A percentile compares a stretch with the other conserved stretches of the same genome.
Conservation (phyloP, 768 basidiomycete species). For the Naganishia antarctica region DNA sequence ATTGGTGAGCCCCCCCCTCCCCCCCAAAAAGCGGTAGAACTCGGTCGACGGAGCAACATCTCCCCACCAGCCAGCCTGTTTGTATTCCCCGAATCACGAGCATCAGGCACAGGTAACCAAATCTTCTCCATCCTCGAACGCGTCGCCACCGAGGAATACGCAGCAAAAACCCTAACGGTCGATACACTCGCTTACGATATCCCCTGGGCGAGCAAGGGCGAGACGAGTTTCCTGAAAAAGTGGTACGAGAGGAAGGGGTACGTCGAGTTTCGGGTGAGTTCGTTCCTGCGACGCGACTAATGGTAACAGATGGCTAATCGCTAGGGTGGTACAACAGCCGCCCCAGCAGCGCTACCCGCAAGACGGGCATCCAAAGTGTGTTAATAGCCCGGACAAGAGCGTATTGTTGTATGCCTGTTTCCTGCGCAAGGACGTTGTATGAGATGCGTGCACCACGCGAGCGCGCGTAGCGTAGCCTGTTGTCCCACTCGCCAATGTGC, state of each 20-base stretch:
- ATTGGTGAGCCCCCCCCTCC: slow-evolving; percentile 28
- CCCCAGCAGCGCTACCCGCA: neutral
- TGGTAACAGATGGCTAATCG: too few relatives aligned
- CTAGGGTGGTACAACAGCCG: neutral
- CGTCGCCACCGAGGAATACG: slow-evolving; percentile 27
- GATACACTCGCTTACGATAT: slow-evolving; percentile 32
- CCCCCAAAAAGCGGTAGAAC: neutral
- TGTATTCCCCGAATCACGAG: slow-evolving; percentile 31
- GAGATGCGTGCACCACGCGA: too few relatives aligned
- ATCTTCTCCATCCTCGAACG: slow-evolving; percentile 33
- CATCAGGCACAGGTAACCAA: slow-evolving; percentile 24
- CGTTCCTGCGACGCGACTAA: too few relatives aligned
- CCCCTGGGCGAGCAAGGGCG: slow-evolving; percentile 7
- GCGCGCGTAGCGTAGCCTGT: too few relatives aligned
- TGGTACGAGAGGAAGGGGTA: slow-evolving; percentile 34
- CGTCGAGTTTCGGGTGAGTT: slow-evolving; percentile 31
- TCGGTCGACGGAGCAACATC: neutral
- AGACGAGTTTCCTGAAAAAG: slow-evolving; percentile 10
- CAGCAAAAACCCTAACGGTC: slow-evolving; percentile 32
- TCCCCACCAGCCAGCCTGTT: slow-evolving; percentile 35
- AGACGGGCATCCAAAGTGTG: slow-evolving; percentile 6
- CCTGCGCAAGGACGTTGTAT: slow-evolving; percentile 9
- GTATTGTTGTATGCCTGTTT: slow-evolving; percentile 9
- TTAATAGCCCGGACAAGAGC: slow-evolving; percentile 11
- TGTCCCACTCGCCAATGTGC: too few relatives aligned